Base-by-base conservation (phyloP, 257 asterid species). In the Solanum chiquidenum region DNA sequence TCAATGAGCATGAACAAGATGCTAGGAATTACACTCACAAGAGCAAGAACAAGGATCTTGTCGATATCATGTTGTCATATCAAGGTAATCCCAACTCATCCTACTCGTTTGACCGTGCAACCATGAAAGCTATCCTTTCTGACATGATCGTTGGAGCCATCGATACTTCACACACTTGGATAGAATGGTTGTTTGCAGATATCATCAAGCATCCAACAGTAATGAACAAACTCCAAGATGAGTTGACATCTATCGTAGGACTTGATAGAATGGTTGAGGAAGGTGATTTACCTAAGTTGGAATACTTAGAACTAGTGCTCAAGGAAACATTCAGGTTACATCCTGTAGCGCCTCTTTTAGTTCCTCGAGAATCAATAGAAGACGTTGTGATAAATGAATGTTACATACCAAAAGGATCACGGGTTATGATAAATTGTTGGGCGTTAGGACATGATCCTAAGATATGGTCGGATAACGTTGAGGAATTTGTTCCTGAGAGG, bases 81-180 rank as follows among this genome's bases (percentile, higher is more conserved):
- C 74, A 27, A 27, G 74, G 37, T 20, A 6, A 44, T 74, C 1
- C 25, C 3, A 49, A 58, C 62, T 73, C 60, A 52, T 52, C 85
- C 34, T 76, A 49, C 85, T 44, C 23, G 35, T 55, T 86, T 33
- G 85, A 86, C 12, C 35, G 72, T 58, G 52, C 37, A 74, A 86
- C 71, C 85, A 75, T 86, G 58, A 55, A 35, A 75, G 88, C 88
- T 25, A 74, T 86, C 84, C 71, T 86, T 55, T 27, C 68, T 25
- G 85, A 86, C 68, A 86, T 86, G 88, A 74, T 86, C 3, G 85
- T 75, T 44, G 88, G 62, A 34, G 10, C 88, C 60, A 58, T 86
- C 7, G 88, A 86, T 86, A 86, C 88, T 76, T 86, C 88, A 35
- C 20, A 55, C 83, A 76, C 88, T 49, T 74, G 73, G 83, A 86